Evolutionary conservation across 2,329 filamentous ascomycete genomes (phyloP), one percentile per base, ranked within the genome.

Genomic region (Fusarium protoensiforme): DNA sequence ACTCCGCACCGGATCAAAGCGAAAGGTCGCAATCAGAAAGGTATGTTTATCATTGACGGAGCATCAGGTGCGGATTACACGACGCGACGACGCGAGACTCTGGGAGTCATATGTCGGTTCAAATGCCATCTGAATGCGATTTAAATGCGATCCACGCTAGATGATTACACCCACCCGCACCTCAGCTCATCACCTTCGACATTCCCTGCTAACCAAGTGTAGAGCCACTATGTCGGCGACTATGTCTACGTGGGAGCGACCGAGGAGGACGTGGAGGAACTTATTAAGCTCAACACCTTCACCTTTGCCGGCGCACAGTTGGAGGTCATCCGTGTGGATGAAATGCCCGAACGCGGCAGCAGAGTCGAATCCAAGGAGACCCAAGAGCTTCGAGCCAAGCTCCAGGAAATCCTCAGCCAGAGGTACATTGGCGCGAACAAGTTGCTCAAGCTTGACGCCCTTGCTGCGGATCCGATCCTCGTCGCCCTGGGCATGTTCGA

Each of bases 381-480:
- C 4, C 84, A 89, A 58, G 89, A 92, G 73, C 88, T 91, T n/a
- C 92, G 92, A 80, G 85, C 89, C 27, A 91, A 92, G 74, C 88
- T 98, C 66, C 90, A 91, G 73, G 83, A 85, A 18, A 92, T 98
- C 71, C 87, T 99, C 16, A 88, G 88, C 63, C 88, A 89, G 62
- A 92, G 96, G 57, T 98, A 98, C 83, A 86, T 93, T 69, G 83
- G 87, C 18, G 86, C 87, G 8, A 85, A 86, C 61, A 98, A 97
- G 82, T 85, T 98, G 1, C 88, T 98, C 41, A 91, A 97, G 79
- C 89, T 99, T 11, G 95, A 94, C n/a, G 86, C 88, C 1, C 89
- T 98, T 11, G 92, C 89, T 35, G 85, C 89, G 56, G 96, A 98
- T 77, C 84, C 90, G 2, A 89, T 92, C 66, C 88, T 98, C 6